These are phyloP conservation scores for Aspergillus chevalieri DNA, from an alignment of 2,329 filamentous ascomycete genomes.

Conservation along the genomic window DNA sequence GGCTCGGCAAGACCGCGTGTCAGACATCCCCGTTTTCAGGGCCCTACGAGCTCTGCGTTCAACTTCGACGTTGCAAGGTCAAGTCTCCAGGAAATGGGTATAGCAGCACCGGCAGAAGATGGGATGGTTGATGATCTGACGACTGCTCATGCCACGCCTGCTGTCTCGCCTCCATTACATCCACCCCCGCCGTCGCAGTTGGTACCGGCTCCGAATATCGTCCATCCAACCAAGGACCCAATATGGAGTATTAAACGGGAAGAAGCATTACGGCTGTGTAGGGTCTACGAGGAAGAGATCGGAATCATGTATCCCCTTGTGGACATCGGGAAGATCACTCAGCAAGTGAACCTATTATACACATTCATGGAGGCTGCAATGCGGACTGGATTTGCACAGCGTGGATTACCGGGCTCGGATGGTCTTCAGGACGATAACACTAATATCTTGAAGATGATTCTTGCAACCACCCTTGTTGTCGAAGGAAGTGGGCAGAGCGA, in stretches of 20 bases:
- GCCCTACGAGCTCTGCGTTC: constrained; percentile 78
- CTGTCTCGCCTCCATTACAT: constrained; percentile 31
- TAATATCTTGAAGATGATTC: constrained; percentile 71
- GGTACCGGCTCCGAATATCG: constrained; percentile 24
- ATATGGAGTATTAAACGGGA: constrained; percentile 72
- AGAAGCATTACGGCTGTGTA: constrained; percentile 72
- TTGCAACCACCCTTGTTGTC: constrained; percentile 70
- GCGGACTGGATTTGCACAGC: constrained; percentile 53
- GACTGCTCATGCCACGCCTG: constrained; percentile 50
- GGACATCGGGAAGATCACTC: constrained; percentile 64
- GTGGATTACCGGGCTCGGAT: constrained; percentile 50
- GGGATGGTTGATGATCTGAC: constrained; percentile 54
- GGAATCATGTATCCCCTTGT: constrained; percentile 88
- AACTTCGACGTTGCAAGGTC: constrained; percentile 81
- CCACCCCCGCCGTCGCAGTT: constrained; percentile 17
- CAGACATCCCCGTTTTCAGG: constrained; percentile 65
- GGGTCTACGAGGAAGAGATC: constrained; percentile 81
- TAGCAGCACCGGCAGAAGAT: constrained; percentile 55
- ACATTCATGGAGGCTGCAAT: constrained; percentile 65
- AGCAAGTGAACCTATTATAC: constrained; percentile 64
- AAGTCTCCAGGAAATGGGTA: constrained; percentile 84
- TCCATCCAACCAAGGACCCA: constrained; percentile 60
- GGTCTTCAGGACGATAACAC: constrained; percentile 59
- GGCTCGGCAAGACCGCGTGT: constrained; percentile 43
- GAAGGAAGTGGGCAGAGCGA: constrained; percentile 75